Conservation (phyloP, 257 asterid genomes). For the Fraxinus cuspidata region DNA sequence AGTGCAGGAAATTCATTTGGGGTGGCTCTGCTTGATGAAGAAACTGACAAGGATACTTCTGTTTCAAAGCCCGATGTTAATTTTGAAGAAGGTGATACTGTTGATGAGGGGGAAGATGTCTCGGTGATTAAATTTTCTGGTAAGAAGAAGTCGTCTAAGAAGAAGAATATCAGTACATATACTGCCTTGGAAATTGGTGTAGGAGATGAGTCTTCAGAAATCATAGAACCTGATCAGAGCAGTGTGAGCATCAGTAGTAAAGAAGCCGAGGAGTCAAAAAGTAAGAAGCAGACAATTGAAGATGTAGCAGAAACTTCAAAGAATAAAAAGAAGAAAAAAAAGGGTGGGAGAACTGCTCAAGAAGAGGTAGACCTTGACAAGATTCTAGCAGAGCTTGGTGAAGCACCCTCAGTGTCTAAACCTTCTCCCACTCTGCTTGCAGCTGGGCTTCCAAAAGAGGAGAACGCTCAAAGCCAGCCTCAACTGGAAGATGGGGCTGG, state of each 20-base stretch:
- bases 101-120: slow-evolving; percentile 53
- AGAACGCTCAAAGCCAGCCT: slow-evolving; percentile 47
- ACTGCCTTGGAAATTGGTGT: slow-evolving; percentile 36
- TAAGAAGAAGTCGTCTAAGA: slow-evolving; percentile 80
- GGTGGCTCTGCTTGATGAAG: slow-evolving; percentile 50
- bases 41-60: slow-evolving; percentile 42
- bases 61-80: slow-evolving; percentile 38
- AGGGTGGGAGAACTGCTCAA: slow-evolving; percentile 65
- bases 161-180: slow-evolving; percentile 51
- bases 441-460: slow-evolving; percentile 38
- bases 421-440: slow-evolving; percentile 36
- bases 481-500: slow-evolving; percentile 53
- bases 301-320: slow-evolving; percentile 55
- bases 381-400: slow-evolving; percentile 84
- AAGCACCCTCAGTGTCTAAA: slow-evolving; percentile 42
- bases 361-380: slow-evolving; percentile 84
- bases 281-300: slow-evolving; percentile 39
- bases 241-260: not conserved
- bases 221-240: slow-evolving; percentile 35
- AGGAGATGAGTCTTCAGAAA: slow-evolving; percentile 37
- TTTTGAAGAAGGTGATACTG: slow-evolving; percentile 41
- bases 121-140: slow-evolving; percentile 60
- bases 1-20: slow-evolving; percentile 39
- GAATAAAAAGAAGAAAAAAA: slow-evolving; percentile 84
- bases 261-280: slow-evolving; percentile 35